Evolutionary conservation across 148 eudicot genomes (phyloP).

Genomic region (Rhododendron ovatum): DNA sequence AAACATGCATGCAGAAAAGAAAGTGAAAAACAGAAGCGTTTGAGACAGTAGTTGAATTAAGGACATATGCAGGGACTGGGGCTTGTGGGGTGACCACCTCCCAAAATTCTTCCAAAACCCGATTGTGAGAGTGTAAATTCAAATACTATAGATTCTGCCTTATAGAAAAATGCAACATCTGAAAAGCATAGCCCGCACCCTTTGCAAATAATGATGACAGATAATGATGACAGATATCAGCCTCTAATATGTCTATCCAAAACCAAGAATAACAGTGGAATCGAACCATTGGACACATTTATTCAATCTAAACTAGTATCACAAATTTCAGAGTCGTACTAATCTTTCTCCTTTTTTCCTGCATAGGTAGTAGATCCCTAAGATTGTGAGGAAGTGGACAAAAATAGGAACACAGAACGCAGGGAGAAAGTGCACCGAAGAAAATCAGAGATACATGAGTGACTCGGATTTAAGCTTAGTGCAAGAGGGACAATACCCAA

Average conservation of each 20-base stretch:
- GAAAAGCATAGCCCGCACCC: not conserved
- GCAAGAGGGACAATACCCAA: not conserved
- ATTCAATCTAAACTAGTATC: not conserved
- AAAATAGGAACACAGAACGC: not conserved
- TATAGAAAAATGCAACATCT: not conserved
- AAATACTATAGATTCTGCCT: not conserved
- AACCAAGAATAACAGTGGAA: not conserved
- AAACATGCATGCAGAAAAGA: not conserved
- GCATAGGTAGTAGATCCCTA: not conserved
- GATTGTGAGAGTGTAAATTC: not conserved
- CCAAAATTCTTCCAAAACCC: not conserved
- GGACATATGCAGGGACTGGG: not conserved
- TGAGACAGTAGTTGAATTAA: not conserved
- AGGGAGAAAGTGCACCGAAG: not conserved
- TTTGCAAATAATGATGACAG: not conserved
- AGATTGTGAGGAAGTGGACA: not conserved
- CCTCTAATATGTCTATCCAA: not conserved
- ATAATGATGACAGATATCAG: not conserved
- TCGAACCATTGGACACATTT: not conserved
- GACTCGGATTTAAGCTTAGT: not conserved
- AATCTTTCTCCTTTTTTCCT: not conserved
- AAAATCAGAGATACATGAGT: not conserved
- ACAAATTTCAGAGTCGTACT: not conserved
- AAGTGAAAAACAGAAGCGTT: not conserved
- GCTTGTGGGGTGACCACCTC: not conserved